Evolutionary conservation across 2,329 filamentous ascomycete genomes (phyloP).

Genomic region (Tolypocladium tundrense): DNA sequence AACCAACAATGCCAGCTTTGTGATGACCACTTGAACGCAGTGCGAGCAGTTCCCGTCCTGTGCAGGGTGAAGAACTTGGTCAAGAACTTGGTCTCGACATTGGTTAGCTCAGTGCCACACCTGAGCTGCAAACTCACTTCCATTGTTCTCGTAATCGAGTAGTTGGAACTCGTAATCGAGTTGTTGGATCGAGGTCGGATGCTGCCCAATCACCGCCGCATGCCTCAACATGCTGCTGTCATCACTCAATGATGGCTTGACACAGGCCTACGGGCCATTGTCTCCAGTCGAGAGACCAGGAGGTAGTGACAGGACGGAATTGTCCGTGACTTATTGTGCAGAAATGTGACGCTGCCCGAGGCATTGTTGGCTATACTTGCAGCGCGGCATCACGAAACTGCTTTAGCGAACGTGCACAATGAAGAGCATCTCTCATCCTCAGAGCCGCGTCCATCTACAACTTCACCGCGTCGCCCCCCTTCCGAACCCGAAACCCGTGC

Average conservation of each 20-base stretch:
- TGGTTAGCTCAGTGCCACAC: neutral
- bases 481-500: constrained; percentile 42
- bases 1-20: too few species aligned
- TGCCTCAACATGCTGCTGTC: neutral
- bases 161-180: neutral
- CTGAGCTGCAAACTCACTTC: neutral
- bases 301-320: neutral
- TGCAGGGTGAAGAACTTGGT: neutral
- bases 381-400: neutral
- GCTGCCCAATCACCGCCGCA: neutral
- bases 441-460: neutral
- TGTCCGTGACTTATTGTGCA: neutral
- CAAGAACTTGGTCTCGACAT: neutral
- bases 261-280: neutral
- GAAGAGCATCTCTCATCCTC: neutral
- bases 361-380: neutral
- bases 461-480: constrained; percentile 7
- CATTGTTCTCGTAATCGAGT: neutral
- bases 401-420: neutral
- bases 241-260: neutral
- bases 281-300: neutral
- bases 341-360: neutral
- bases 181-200: neutral
- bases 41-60: too few species aligned
- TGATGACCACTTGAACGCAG: neutral